Base-by-base conservation (phyloP, 2,329 filamentous ascomycete species). In the Ophiostoma novo-ulmi region DNA sequence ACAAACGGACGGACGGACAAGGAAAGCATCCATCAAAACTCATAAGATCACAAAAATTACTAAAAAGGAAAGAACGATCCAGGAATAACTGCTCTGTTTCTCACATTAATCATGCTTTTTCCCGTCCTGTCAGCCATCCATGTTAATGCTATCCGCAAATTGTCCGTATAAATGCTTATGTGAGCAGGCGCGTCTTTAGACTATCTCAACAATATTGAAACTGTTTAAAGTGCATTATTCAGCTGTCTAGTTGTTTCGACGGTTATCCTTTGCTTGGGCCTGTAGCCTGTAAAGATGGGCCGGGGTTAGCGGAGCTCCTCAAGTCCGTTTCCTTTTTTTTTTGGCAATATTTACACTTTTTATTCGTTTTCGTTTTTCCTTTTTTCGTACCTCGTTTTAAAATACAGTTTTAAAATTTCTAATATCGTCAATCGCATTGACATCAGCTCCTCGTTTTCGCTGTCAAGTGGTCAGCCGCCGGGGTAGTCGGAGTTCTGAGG, bases 141-240 rank as follows among this genome's bases (percentile, higher is more conserved):
- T 31, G 41, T 44, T 17, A 20, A 5, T 48, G 14, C 17, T 48
- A 14, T 48, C 44, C 39, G 10, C 39, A 41, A 14, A 44, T 44
- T 55, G 48, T 22, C 48, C 48, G 52, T n/a, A 58, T 58, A 58
- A 58, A n/a, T 58, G 52, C 52, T 58, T 58, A 58, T 26, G 52
- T 11, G 52, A 58, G 52, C 52, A 8, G 44, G 14, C 10, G 52
- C 52, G 52, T 58, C 7, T 58, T 22, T 17, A 20, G 44, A 5
- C 44, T 5, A 44, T 48, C 11, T 44, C 41, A 3, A 44, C 8
- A 48, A n/a, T 5, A 48, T 20, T 17, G 17, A 48, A 17, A 20
- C 44, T 17, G 6, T 13, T 10, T 6, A 2, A 58, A n/a, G 52
- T 13, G 52, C 22, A 26, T 58, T 58, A 58, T 58, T 58, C 52